A percentile compares a stretch with the other conserved stretches of the same genome.
Evolutionary conservation across 2,329 filamentous ascomycete genomes (phyloP).

Genomic region (Pestalotiopsis sp.): DNA sequence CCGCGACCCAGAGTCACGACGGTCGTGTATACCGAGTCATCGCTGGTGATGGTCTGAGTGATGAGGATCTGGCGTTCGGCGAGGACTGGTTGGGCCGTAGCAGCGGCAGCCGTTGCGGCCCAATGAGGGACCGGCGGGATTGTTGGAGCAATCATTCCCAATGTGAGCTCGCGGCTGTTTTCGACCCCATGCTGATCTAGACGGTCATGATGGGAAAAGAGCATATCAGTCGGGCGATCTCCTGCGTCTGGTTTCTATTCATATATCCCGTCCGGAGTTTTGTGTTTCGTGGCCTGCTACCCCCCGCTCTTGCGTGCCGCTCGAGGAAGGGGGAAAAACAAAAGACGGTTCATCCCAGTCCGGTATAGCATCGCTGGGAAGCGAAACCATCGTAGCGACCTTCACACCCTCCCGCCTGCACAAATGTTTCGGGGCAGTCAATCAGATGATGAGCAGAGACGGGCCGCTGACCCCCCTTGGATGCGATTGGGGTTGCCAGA

Average conservation of each 20-base stretch:
- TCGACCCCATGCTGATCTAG: background rate
- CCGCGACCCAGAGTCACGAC: conserved; percentile 30
- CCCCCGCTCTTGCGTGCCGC: background rate
- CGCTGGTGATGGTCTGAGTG: conserved; percentile 31
- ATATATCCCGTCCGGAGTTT: background rate
- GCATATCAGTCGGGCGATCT: conserved; percentile 5
- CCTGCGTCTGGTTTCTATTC: background rate
- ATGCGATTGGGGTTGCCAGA: background rate
- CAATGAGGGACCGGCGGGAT: background rate
- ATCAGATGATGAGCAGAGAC: conserved; percentile 1
- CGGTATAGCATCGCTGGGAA: background rate
- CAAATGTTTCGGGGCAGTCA: background rate
- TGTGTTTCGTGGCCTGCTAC: background rate
- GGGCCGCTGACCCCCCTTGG: conserved; percentile 2
- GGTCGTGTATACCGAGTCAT: conserved; percentile 28
- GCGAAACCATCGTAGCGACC: background rate
- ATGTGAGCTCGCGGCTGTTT: background rate
- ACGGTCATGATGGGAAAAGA: background rate
- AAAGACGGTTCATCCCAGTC: background rate
- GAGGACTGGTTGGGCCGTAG: conserved; percentile 14
- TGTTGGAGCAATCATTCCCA: background rate
- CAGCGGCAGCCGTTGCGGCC: background rate
- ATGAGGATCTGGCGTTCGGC: conserved; percentile 26
- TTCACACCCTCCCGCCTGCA: conserved; percentile 7
- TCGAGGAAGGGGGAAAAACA: background rate